phyloP scores from a whole-genome alignment of 2,329 filamentous ascomycete species.

The Colletotrichum sp. region DNA sequence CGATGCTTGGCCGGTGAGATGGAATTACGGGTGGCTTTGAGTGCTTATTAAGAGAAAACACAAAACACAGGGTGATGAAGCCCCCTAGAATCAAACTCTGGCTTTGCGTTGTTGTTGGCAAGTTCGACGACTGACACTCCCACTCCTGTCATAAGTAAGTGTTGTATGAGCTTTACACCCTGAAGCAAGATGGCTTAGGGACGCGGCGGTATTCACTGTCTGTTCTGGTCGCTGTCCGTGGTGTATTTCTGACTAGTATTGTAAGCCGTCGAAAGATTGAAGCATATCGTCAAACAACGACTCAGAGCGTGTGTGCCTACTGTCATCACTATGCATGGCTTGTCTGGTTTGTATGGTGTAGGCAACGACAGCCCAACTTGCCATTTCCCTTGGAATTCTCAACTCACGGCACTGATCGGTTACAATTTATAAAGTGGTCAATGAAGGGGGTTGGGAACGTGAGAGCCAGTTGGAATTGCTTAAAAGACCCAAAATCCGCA shows the following conservation, averaged over 20 bases:
- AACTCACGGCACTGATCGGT: background rate
- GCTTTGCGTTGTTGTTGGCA: no score
- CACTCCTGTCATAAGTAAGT: background rate
- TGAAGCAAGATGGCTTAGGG: background rate
- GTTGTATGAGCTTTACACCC: background rate
- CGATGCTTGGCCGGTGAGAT: background rate
- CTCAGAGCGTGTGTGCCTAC: background rate
- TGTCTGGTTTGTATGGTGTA: background rate
- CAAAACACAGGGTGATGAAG: no score
- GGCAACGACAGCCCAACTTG: rapidly evolving
- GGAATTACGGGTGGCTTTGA: no score
- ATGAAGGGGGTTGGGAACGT: rapidly evolving
- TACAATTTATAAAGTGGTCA: rapidly evolving
- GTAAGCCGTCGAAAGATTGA: background rate
- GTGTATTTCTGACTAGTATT: background rate
- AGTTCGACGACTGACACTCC: no score
- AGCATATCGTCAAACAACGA: background rate
- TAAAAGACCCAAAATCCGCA: rapidly evolving
- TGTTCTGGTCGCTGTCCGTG: rapidly evolving
- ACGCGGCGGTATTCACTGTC: background rate
- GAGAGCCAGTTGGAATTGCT: background rate
- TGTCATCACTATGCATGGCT: background rate
- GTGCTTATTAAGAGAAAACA: no score
- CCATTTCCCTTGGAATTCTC: no score
- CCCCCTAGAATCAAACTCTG: background rate